Evolutionary conservation across 306 rosid species (phyloP), one percentile per base, ranked within the genome.

Genomic region (Cajanus cajan): DNA sequence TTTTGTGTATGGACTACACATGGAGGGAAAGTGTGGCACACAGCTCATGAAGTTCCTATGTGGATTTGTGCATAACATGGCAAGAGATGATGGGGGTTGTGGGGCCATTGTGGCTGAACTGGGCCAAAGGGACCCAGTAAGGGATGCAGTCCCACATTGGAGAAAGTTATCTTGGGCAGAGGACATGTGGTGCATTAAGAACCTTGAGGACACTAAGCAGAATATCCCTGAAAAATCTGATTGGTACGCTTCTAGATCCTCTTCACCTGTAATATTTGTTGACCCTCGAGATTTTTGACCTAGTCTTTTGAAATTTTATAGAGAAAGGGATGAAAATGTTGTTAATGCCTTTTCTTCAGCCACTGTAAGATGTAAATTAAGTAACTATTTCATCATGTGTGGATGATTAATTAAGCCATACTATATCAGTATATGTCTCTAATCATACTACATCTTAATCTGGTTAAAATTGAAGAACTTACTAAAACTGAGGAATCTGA

Each of bases 151-250:
- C 51, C 98, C 98, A 57, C 98, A 91, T 82, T 95, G 98, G 98
- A 88, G 61, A 25, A 91, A 88, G 31, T 71, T 95, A 65, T 95
- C 98, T 0, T 87, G 91, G 93, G 90, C 68, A 0, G 98, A 94
- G 59, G 98, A 92, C 73, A 59, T 89, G 73, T 93, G 98, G 98
- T 95, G 97, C 76, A 87, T 93, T 55, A 95, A 91, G 86, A 87
- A 79, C 69, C 90, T 95, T 64, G 79, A 55, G 37, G 84, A 71
- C 25, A 66, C 16, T 22, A 48, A 76, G 62, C 50, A 76, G 22
- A 69, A 25, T 28, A 51, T 43, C 22, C 18, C 2, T 7, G 71
- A 79, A 19, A 57, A 78, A 50, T 68, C 73, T 18, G 83, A 84
- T 84, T 87, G 86, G 84, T 78, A 78, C 16, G 73, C 76, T 55